Percentiles rank a stretch among this genome's conserved stretches.
Evolutionary conservation across 768 basidiomycete genomes (phyloP).

Genomic region (Pisolithus tinctorius): DNA sequence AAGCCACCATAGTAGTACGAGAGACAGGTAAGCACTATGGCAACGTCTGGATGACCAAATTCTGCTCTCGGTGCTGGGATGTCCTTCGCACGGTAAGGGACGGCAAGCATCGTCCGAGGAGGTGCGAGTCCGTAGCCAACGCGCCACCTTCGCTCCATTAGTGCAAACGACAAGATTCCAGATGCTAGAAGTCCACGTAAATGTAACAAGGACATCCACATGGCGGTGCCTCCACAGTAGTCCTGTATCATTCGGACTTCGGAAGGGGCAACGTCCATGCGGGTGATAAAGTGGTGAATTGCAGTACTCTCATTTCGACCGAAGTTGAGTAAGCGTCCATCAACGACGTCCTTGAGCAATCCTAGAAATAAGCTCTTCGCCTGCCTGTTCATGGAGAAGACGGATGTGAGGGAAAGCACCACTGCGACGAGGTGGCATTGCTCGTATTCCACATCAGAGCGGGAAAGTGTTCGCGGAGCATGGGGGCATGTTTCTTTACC

Average conservation of each 20-base stretch:
- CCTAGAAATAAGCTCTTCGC: conserved; percentile 8
- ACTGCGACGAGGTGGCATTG: conserved; percentile 2
- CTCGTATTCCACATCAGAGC: conserved; percentile 15
- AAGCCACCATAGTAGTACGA: conserved; percentile 33
- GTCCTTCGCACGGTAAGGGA: conserved; percentile 35
- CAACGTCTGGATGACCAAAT: conserved; percentile 34
- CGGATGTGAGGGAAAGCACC: conserved; percentile 19
- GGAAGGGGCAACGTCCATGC: not conserved
- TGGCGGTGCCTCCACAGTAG: not conserved
- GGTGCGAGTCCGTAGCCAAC: conserved; percentile 34
- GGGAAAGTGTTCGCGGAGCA: not conserved
- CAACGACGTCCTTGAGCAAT: conserved; percentile 13
- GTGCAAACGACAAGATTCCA: conserved; percentile 25
- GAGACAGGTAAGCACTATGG: conserved; percentile 30
- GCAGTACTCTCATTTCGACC: conserved; percentile 4
- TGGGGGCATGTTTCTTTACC: conserved; percentile 6
- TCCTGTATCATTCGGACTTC: conserved; percentile 8
- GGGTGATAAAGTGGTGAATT: conserved; percentile 19
- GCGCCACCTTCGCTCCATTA: conserved; percentile 31
- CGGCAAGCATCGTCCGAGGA: conserved; percentile 29
- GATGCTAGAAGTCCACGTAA: conserved; percentile 30
- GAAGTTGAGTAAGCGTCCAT: conserved; percentile 13
- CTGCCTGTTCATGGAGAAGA: conserved; percentile 11
- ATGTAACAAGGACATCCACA: conserved; percentile 23
- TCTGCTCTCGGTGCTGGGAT: conserved; percentile 32